phyloP scores from a whole-genome alignment of 2,329 filamentous ascomycete genomes.

The Thielaviopsis populi region DNA sequence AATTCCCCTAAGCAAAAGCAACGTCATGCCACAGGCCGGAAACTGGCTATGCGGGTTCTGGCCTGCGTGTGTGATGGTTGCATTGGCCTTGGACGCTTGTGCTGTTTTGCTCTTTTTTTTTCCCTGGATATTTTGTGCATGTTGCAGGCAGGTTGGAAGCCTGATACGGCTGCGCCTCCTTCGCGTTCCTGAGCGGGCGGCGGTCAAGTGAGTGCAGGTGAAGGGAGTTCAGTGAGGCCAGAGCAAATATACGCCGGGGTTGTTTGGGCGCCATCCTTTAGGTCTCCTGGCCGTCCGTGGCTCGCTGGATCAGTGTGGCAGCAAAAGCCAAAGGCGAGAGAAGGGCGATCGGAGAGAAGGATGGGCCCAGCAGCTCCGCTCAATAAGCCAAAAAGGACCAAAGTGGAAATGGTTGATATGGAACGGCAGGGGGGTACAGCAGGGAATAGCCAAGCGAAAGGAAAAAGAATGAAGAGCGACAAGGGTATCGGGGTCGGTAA shows the following conservation, averaged over 20 bases:
- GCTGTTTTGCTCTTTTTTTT: neutral
- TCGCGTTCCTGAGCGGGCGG: neutral
- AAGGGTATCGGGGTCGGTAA: slow-evolving; percentile 1
- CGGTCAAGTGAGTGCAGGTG: neutral
- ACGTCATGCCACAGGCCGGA: neutral
- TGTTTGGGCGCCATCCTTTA: neutral
- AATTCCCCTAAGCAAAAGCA: neutral
- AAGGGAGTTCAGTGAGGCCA: neutral
- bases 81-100: neutral
- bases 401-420: neutral
- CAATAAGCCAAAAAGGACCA: slow-evolving; percentile 3
- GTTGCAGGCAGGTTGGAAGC: neutral
- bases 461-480: neutral
- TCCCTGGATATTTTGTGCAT: neutral
- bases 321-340: neutral
- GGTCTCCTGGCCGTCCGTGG: neutral
- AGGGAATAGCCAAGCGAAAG: slow-evolving; percentile 2
- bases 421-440: neutral
- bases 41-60: neutral
- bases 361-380: slow-evolving; percentile 9
- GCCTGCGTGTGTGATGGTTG: neutral
- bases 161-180: slow-evolving; percentile 1
- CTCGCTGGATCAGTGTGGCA: neutral
- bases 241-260: neutral
- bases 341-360: slow-evolving; percentile 3